Conservation (phyloP, 768 basidiomycete genomes). For the Polyporus arcularius region DNA sequence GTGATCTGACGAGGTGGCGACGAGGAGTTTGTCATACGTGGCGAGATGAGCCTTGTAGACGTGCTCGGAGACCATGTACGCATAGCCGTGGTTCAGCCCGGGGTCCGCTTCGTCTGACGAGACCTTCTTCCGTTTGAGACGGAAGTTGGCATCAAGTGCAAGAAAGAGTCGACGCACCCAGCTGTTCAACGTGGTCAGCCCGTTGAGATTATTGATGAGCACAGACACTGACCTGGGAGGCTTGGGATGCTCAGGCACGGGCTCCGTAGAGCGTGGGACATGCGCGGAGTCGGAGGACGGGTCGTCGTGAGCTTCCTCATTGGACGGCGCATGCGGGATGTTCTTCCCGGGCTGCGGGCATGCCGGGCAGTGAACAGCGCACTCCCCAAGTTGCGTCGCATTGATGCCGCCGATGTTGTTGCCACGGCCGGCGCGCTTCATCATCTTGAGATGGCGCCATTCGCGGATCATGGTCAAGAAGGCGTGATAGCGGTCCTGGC, state of each 20-base stretch:
- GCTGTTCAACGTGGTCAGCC: conserved; percentile 4
- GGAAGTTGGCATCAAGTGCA: conserved; percentile 33
- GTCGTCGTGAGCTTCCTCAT: too few relatives aligned
- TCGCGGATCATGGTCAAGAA: conserved; percentile 18
- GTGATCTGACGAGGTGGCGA: conserved; percentile 21
- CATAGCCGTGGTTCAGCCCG: conserved; percentile 25
- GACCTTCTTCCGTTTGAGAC: conserved; percentile 23
- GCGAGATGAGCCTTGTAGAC: conserved; percentile 23
- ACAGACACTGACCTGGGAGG: too few relatives aligned
- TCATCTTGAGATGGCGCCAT: conserved; percentile 22
- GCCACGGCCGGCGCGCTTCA: conserved; percentile 25
- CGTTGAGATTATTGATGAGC: too few relatives aligned
- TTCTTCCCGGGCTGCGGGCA: conserved; percentile 27
- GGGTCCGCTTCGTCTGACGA: conserved; percentile 22
- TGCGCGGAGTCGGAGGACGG: too few relatives aligned
- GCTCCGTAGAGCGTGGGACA: too few relatives aligned
- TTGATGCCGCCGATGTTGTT: conserved; percentile 21
- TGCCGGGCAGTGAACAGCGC: conserved; percentile 25
- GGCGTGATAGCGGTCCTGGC: conserved; percentile 20
- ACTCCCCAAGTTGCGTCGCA: conserved; percentile 10
- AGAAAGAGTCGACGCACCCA: conserved; percentile 29
- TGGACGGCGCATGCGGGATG: neutral
- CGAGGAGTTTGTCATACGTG: conserved; percentile 1
- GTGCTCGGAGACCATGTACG: conserved; percentile 28
- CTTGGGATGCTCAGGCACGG: too few relatives aligned